Evolutionary conservation across 1,284 basidiomycete species (phyloP), one percentile per base, ranked within the genome.

Genomic region (Cryptococcus sp.): DNA sequence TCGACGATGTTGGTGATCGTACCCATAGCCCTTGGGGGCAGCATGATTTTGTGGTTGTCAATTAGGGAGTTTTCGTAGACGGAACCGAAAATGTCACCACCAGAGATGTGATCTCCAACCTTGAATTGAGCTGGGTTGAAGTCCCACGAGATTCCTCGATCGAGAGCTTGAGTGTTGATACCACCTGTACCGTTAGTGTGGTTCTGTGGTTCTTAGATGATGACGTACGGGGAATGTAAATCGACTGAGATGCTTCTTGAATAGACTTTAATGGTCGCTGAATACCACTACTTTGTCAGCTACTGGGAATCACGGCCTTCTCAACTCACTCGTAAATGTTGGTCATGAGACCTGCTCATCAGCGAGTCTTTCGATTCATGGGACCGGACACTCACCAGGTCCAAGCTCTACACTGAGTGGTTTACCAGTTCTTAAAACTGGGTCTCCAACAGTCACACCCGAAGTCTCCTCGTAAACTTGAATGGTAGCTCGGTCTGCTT

Each of bases 391-490:
- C 76, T 53, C 67, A 89, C 93, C 93, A 69, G 94, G 94, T 50
- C 94, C 94, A 45, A 99, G 83, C 74, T 99, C 94, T 55, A 98
- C 96, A 73, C 88, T 91, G 52, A 99, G 83, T 36, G 94, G 94
- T 76, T 98, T 98, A 55, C 94, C 94, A 41, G 94, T 98, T 54
- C 93, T 82, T 69, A 99, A 78, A 14, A 99, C 96, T 51, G 94
- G 94, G 79, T 99, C 94, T 42, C 94, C 94, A 53, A 98, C 92
- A 16, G 91, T 96, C 48, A 99, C 91, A 63, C 93, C 92, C 47
- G 93, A 93, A 3, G 92, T 97, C 79, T 97, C 93, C 75, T 97
- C 96, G 73, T 99, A 98, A n/a, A 99, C 96, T 77, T 99, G 96
- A 60, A 98, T 98, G 7, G 94, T 98, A 48, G 91, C 88, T 78